These are phyloP conservation scores for Venturia effusa DNA, from an alignment of 2,329 filamentous ascomycete genomes.

Conservation along the genomic window DNA sequence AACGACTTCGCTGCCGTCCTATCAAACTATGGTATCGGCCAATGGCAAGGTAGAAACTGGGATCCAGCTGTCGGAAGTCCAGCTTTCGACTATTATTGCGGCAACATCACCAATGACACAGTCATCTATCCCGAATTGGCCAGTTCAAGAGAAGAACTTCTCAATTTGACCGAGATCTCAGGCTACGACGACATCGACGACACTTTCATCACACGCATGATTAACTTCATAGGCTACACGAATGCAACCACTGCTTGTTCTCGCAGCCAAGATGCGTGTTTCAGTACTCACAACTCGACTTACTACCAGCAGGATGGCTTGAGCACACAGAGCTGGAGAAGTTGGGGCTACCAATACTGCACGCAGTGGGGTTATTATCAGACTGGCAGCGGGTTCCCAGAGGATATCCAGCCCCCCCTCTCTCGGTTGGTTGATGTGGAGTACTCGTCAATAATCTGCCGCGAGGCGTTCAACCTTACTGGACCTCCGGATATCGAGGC, in stretches of 20 bases:
- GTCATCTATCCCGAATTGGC: constrained; percentile 28
- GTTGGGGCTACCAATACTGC: constrained; percentile 50
- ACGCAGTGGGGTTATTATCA: constrained; percentile 66
- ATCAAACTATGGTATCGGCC: constrained; percentile 29
- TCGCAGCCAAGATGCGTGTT: constrained; percentile 41
- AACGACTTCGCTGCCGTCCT: constrained; percentile 44
- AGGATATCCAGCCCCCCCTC: constrained; percentile 53
- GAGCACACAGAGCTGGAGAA: constrained; percentile 31
- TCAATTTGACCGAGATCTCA: constrained; percentile 18
- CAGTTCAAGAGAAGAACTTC: background rate
- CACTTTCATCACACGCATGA: constrained; percentile 36
- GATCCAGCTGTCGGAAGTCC: constrained; percentile 42
- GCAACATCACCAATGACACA: constrained; percentile 39
- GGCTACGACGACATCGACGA: constrained; percentile 22
- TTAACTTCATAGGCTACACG: constrained; percentile 48
- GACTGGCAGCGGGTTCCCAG: constrained; percentile 59
- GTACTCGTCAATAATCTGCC: constrained; percentile 53
- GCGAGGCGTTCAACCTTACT: constrained; percentile 58
- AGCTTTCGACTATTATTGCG: constrained; percentile 43
- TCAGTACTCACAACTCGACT: constrained; percentile 36
- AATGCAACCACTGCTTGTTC: constrained; percentile 35
- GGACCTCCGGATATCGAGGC: constrained; percentile 48
- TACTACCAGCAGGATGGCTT: constrained; percentile 36
- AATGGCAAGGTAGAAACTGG: constrained; percentile 50
- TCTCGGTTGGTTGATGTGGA: constrained; percentile 58